These are phyloP conservation scores for Nelumbo lutea DNA, from an alignment of 164 flowering plant species.

Conservation along the genomic window DNA sequence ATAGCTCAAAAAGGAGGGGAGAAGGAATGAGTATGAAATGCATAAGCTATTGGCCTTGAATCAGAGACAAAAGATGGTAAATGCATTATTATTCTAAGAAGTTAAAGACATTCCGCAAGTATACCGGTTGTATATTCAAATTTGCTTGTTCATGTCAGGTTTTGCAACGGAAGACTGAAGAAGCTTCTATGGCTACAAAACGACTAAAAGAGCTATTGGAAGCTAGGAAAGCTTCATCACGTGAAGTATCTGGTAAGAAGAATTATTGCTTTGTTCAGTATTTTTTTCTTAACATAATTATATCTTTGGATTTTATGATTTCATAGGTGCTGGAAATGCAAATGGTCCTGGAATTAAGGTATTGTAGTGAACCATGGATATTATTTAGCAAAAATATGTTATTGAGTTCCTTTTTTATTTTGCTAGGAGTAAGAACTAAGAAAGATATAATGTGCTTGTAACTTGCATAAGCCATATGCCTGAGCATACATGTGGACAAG, in stretches of 20 bases:
- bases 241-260: constrained; percentile 47
- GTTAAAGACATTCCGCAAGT: no score
- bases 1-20: constrained; percentile 97
- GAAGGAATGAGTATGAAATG: constrained; percentile 98
- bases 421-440: no score
- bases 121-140: neutral
- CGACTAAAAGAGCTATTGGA: constrained; percentile 89
- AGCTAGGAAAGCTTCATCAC: constrained; percentile 72
- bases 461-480: no score
- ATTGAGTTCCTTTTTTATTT: no score
- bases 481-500: no score
- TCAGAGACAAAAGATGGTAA: constrained; percentile 97
- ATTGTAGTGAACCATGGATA: constrained; percentile 3
- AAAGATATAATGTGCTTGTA: no score
- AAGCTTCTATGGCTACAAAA: constrained; percentile 90
- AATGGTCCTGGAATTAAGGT: constrained; percentile 81
- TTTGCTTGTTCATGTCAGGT: constrained; percentile 44
- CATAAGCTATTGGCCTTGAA: constrained; percentile 90
- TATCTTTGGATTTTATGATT: neutral
- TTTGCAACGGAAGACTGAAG: constrained; percentile 94
- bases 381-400: no score
- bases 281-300: neutral
- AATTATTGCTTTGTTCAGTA: neutral
- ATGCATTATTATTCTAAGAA: neutral
- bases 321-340: constrained; percentile 50